A percentile compares a stretch with the other conserved stretches of the same genome.
phyloP scores from a whole-genome alignment of 495 filamentous ascomycete genomes.

The Aspergillus bertholletiae region DNA sequence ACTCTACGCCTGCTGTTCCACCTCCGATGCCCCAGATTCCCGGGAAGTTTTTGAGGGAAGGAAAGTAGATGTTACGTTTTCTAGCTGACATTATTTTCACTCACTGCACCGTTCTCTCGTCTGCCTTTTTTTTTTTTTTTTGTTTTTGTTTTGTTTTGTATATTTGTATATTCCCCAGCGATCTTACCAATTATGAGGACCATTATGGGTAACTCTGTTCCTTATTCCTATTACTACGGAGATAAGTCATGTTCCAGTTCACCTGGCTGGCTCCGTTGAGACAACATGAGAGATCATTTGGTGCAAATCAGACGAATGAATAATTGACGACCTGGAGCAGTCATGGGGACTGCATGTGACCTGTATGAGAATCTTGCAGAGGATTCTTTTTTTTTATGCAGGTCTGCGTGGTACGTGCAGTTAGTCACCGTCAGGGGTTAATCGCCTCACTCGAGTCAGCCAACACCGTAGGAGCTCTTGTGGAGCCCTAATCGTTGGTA shows the following conservation, averaged over 20 bases:
- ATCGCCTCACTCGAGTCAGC: no score
- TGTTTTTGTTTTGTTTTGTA: not conserved
- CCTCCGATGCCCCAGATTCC: slow-evolving; percentile 37
- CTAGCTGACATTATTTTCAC: not conserved
- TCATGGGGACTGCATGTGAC: not conserved
- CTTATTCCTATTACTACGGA: not conserved
- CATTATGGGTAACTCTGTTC: not conserved
- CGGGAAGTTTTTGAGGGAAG: slow-evolving; percentile 19
- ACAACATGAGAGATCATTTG: not conserved
- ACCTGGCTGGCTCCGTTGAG: not conserved
- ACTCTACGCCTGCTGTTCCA: slow-evolving; percentile 13
- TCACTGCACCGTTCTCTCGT: not conserved
- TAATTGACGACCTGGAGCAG: not conserved
- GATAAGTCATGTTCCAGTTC: not conserved
- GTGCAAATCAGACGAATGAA: not conserved
- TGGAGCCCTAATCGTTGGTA: no score
- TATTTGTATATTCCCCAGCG: not conserved
- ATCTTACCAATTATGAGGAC: not conserved
- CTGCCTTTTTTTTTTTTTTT: not conserved
- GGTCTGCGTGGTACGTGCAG: not conserved
- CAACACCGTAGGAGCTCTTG: no score
- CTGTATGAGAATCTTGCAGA: not conserved
- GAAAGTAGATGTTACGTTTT: slow-evolving; percentile 1
- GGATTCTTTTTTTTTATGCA: not conserved
- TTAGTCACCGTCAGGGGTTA: not conserved